phyloP scores from a whole-genome alignment of 192 early-diverging fungal genomes.

The Chytriomyces hyalinus region DNA sequence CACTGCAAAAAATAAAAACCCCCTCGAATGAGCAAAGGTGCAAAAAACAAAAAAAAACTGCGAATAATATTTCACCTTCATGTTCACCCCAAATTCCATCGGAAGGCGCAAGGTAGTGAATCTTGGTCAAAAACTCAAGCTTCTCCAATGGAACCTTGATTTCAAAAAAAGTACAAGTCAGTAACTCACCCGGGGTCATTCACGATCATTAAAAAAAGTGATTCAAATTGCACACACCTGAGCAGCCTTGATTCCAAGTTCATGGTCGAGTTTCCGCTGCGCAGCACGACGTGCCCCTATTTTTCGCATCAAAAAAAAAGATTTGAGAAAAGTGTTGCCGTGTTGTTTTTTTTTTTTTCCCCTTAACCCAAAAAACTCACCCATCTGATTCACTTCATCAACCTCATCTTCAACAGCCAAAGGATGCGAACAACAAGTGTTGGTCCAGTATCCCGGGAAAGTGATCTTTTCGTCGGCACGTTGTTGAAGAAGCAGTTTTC shows the following conservation, averaged over 20 bases:
- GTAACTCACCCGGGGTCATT: too few relatives aligned
- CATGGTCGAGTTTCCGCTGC: constrained; percentile 92
- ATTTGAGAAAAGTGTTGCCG: too few relatives aligned
- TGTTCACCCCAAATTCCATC: constrained; percentile 99
- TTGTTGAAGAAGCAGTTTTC: constrained; percentile 91
- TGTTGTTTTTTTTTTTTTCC: too few relatives aligned
- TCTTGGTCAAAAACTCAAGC: constrained; percentile 89
- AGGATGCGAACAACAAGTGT: constrained; percentile 99
- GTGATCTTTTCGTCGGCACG: constrained; percentile 97
- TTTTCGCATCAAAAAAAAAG: not conserved
- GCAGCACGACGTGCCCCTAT: constrained; percentile 85
- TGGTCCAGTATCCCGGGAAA: constrained; percentile 95
- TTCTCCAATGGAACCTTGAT: constrained; percentile 76
- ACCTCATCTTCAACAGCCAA: constrained; percentile 80
- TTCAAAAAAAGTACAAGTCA: not conserved
- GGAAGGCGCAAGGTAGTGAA: constrained; percentile 95
- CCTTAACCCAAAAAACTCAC: too few relatives aligned
- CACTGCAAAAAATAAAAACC: constrained; percentile 49
- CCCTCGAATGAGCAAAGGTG: not conserved
- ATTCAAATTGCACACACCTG: not conserved
- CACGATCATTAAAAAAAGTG: too few relatives aligned
- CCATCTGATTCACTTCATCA: constrained; percentile 75
- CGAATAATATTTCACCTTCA: constrained; percentile 63
- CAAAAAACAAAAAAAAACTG: constrained; percentile 10
- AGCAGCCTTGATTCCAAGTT: constrained; percentile 80